Percentiles rank a stretch among this genome's conserved stretches.
phyloP scores from a whole-genome alignment of 495 filamentous ascomycete species.

The Aspergillus biplanus region DNA sequence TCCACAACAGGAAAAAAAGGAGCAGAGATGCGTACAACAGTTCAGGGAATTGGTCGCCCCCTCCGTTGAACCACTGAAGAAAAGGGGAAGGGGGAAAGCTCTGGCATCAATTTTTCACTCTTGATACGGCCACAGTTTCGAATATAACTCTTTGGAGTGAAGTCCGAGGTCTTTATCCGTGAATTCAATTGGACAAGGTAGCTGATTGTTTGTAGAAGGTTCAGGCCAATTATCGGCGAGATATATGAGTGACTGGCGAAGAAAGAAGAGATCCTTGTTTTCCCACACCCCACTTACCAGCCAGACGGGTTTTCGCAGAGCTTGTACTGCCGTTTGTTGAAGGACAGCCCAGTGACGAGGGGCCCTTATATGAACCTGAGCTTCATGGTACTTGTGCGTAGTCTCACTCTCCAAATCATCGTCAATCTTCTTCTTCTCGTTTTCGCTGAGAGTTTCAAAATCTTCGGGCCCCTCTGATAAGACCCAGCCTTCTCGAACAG shows the following conservation, averaged over 20 bases:
- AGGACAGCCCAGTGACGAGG: conserved; percentile 37
- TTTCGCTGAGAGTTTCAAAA: conserved; percentile 29
- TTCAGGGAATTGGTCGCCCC: no score
- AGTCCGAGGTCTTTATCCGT: conserved; percentile 32
- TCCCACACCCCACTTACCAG: conserved; percentile 36
- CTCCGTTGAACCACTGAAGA: no score
- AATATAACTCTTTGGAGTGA: conserved; percentile 31
- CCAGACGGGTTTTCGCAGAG: conserved; percentile 35
- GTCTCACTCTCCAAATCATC: conserved; percentile 32
- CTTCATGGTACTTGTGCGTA: conserved; percentile 38
- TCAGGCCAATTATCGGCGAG: conserved; percentile 33
- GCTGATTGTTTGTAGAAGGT: conserved; percentile 21
- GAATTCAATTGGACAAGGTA: conserved; percentile 39
- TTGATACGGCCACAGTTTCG: conserved; percentile 43
- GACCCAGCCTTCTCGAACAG: conserved; percentile 32
- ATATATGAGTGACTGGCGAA: conserved; percentile 35
- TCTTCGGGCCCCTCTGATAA: conserved; percentile 32
- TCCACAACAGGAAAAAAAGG: no score
- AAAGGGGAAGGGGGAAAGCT: not conserved
- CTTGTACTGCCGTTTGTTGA: conserved; percentile 24
- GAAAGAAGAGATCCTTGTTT: conserved; percentile 39
- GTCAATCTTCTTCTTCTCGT: conserved; percentile 33
- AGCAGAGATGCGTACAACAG: no score
- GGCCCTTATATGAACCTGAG: conserved; percentile 31
- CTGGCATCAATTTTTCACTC: conserved; percentile 13